These are phyloP conservation scores for Colletotrichum higginsianum DNA, from an alignment of 2,329 filamentous ascomycete species.

Conservation along the genomic window DNA sequence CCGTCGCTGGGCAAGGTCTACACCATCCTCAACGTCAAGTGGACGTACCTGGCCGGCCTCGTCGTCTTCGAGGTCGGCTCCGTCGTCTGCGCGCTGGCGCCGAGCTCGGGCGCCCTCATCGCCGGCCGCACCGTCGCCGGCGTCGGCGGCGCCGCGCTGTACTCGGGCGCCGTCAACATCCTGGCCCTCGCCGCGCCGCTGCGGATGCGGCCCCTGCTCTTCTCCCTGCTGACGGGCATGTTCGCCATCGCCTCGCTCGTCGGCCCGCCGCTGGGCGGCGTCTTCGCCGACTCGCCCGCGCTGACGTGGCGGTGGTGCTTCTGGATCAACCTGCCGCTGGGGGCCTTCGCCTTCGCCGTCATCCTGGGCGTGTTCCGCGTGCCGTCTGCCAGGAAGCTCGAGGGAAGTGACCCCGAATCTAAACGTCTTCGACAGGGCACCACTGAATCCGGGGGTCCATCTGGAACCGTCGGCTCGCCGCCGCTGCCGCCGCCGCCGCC, in stretches of 20 bases:
- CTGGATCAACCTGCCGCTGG: not conserved
- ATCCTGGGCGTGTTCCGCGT: not conserved
- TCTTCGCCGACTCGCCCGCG: not conserved
- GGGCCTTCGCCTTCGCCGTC: no score
- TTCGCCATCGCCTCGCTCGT: not conserved
- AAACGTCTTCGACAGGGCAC: no score
- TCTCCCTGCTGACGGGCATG: constrained; percentile 5
- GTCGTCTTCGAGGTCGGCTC: not conserved
- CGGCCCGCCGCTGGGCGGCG: constrained; percentile 4
- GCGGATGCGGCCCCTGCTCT: not conserved
- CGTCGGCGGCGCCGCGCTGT: not conserved
- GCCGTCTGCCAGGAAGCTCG: not conserved
- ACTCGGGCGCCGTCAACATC: not conserved
- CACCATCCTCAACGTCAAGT: constrained; percentile 40
- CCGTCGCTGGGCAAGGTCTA: constrained; percentile 4
- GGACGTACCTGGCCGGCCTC: constrained; percentile 44
- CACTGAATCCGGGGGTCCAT: no score
- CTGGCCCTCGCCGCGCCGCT: not conserved
- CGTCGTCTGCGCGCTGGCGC: not conserved
- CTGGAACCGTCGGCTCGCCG: not conserved
- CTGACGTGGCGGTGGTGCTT: constrained; percentile 12
- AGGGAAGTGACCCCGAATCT: no score
- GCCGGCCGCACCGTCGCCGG: not conserved
- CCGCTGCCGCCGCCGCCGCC: not conserved
- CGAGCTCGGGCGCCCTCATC: constrained; percentile 2